These are phyloP conservation scores for Paramecium primaurelia DNA, from an alignment of 73 alveolate species.

Conservation along the genomic window DNA sequence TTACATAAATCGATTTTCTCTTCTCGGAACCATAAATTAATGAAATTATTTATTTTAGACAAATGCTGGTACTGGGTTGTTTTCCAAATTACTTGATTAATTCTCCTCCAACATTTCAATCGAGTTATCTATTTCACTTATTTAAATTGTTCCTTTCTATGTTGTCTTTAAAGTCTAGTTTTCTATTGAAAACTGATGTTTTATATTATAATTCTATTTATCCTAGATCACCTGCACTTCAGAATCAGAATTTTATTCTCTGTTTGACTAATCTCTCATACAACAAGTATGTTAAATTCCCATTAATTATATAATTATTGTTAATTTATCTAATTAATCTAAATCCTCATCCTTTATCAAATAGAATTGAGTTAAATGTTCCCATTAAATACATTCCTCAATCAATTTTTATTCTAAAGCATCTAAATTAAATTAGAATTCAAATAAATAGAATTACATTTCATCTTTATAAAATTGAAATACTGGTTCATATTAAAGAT, in stretches of 20 bases:
- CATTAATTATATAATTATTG: neutral
- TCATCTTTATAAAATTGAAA: neutral
- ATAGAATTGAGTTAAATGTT: neutral
- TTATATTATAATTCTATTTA: neutral
- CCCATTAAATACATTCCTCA: neutral
- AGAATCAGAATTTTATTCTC: neutral
- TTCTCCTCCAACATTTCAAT: neutral
- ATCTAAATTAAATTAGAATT: neutral
- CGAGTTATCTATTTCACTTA: neutral
- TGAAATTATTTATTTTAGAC: neutral
- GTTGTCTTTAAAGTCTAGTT: neutral
- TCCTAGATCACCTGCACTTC: neutral
- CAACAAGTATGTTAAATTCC: neutral
- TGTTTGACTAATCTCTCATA: neutral
- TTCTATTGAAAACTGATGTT: neutral
- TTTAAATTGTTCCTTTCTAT: neutral
- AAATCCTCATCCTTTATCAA: neutral
- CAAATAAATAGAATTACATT: neutral
- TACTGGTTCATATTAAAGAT: neutral
- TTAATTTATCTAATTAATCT: neutral
- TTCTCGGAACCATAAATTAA: neutral
- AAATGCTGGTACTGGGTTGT: neutral
- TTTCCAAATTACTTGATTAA: constrained; percentile 14
- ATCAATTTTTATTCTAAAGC: neutral
- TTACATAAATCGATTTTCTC: neutral